A percentile compares a stretch with the other conserved stretches of the same genome.
Conservation (phyloP, 805 yeast genomes). For the Zygosaccharomyces bailii region DNA sequence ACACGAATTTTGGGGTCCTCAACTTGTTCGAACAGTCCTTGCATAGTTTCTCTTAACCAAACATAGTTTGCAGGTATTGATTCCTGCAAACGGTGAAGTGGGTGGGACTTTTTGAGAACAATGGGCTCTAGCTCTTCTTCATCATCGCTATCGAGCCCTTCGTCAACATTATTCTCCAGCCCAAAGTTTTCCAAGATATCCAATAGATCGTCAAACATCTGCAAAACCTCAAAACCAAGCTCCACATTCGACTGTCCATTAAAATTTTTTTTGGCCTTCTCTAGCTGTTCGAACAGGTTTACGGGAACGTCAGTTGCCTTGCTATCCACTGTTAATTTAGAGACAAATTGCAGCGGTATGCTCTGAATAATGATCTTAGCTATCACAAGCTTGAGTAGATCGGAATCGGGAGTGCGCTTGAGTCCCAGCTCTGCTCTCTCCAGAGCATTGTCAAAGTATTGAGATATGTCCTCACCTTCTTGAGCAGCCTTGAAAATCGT, state of each 20-base stretch:
- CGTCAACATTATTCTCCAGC: conserved; percentile 46
- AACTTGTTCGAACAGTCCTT: conserved; percentile 20
- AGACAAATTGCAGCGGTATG: conserved; percentile 56
- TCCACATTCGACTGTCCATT: conserved; percentile 37
- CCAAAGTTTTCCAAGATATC: conserved; percentile 70
- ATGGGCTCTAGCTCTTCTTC: conserved; percentile 41
- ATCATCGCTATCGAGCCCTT: conserved; percentile 57
- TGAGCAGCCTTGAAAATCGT: conserved; percentile 52
- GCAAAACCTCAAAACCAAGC: conserved; percentile 50
- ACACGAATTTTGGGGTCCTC: conserved; percentile 33
- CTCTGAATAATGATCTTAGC: conserved; percentile 54
- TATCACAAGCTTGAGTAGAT: conserved; percentile 49
- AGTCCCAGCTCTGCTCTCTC: conserved; percentile 66
- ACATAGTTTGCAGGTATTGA: conserved; percentile 44
- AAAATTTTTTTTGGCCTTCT: conserved; percentile 46
- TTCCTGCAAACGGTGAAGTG: conserved; percentile 43
- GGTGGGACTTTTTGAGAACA: conserved; percentile 49
- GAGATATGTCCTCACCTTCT: conserved; percentile 40
- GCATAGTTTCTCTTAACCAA: conserved; percentile 43
- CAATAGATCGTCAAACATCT: conserved; percentile 61
- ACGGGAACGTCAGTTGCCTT: conserved; percentile 31
- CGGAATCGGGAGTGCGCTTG: conserved; percentile 42
- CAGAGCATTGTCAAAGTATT: conserved; percentile 64
- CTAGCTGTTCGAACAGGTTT: conserved; percentile 41
- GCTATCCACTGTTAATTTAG: conserved; percentile 45